phyloP scores from a whole-genome alignment of 108 stramenopile genomes.

The Nitzschia inconspicua region DNA sequence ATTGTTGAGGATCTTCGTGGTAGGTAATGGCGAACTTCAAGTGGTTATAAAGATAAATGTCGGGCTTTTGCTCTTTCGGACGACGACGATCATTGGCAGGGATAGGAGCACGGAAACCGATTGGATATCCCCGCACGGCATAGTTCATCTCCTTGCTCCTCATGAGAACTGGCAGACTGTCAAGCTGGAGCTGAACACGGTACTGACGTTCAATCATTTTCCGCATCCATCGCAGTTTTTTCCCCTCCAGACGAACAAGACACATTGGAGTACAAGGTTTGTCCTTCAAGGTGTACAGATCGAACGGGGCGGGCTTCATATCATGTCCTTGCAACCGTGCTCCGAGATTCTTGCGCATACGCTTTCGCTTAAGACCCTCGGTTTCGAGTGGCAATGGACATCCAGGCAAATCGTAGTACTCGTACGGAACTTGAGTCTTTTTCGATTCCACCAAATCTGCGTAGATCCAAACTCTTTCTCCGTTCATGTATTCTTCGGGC shows the following conservation, averaged over 20 bases:
- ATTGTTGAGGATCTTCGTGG: constrained; percentile 56
- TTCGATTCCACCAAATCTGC: constrained; percentile 67
- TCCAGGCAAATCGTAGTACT: constrained; percentile 88
- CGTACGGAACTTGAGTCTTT: constrained; percentile 88
- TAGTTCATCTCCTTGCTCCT: constrained; percentile 74
- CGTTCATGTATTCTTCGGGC: constrained; percentile 54
- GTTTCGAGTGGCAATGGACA: constrained; percentile 37
- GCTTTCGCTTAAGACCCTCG: constrained; percentile 5
- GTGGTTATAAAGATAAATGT: constrained; percentile 89
- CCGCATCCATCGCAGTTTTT: constrained; percentile 66
- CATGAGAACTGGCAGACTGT: constrained; percentile 78
- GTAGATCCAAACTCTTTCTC: constrained; percentile 52
- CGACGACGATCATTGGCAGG: constrained; percentile 7
- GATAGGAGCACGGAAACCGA: constrained; percentile 75
- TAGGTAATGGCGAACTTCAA: constrained; percentile 85
- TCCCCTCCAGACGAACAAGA: constrained; percentile 43
- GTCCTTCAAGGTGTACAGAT: constrained; percentile 40
- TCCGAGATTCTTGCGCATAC: constrained; percentile 65
- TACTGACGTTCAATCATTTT: constrained; percentile 92
- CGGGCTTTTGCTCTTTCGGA: not conserved
- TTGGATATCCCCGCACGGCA: constrained; percentile 78
- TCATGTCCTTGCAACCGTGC: constrained; percentile 68
- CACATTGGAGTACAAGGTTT: constrained; percentile 62
- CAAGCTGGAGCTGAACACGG: constrained; percentile 86
- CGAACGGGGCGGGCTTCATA: constrained; percentile 61